Conservation (phyloP, 306 rosid species). For the Astragalus membranaceus region DNA sequence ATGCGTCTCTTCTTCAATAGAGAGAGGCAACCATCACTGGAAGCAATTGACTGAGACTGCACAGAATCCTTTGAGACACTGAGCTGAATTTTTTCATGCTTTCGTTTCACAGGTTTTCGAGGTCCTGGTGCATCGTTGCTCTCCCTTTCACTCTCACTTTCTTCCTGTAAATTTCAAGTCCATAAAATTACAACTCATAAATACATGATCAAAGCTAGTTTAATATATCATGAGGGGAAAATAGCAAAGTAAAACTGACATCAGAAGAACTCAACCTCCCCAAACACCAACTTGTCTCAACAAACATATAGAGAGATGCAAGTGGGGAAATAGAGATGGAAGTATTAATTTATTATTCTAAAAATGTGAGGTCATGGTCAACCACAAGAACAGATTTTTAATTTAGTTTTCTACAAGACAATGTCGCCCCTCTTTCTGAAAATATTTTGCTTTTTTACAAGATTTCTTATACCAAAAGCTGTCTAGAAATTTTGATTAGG, state of each 20-base stretch:
- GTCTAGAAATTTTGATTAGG: neutral
- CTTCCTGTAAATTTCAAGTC: conserved; percentile 47
- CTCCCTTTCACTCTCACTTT: conserved; percentile 69
- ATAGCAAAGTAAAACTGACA: neutral
- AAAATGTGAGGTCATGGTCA: neutral
- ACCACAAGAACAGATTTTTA: neutral
- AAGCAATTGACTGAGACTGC: conserved; percentile 39
- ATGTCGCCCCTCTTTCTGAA: neutral
- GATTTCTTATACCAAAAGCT: neutral
- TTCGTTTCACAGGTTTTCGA: conserved; percentile 44
- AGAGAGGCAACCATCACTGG: conserved; percentile 62
- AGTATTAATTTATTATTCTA: neutral
- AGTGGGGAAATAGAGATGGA: neutral
- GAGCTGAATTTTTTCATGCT: conserved; percentile 50
- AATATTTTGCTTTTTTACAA: neutral
- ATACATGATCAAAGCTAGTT: conserved; percentile 4
- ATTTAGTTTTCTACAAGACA: neutral
- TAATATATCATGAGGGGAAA: neutral
- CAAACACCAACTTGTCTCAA: neutral
- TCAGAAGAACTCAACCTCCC: neutral
- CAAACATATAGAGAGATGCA: conserved; percentile 7
- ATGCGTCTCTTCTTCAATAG: conserved; percentile 50
- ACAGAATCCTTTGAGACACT: conserved; percentile 41
- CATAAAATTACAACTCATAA: conserved; percentile 18
- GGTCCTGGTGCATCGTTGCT: conserved; percentile 54